These are phyloP conservation scores for Punica granatum DNA, from an alignment of 345 rosid species.

Conservation along the genomic window DNA sequence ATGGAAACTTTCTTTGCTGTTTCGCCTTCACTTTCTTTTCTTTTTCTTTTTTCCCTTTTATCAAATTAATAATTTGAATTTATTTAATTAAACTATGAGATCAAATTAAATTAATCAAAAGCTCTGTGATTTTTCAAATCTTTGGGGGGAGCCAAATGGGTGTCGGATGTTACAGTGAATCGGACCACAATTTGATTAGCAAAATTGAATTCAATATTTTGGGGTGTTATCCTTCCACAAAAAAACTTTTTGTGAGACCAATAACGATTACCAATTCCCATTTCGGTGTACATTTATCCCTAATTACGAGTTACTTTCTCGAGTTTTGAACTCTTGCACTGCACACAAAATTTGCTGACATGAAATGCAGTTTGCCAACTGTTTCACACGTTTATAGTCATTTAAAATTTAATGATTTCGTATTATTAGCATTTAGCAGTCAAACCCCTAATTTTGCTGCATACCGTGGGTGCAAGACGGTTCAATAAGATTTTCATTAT, in stretches of 20 bases:
- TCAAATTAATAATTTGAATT: not conserved
- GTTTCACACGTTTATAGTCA: too few relatives aligned
- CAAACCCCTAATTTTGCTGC: constrained; percentile 2
- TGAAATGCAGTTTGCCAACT: too few relatives aligned
- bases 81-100: not conserved
- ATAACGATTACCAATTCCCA: too few relatives aligned
- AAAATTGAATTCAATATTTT: not conserved
- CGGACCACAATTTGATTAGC: constrained; percentile 18
- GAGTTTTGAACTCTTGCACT: too few relatives aligned
- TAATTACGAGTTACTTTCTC: too few relatives aligned
- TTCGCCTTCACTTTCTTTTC: constrained; percentile 17
- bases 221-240: not conserved
- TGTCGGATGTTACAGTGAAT: constrained; percentile 30
- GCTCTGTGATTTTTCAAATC: not conserved
- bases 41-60: not conserved
- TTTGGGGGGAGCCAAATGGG: not conserved
- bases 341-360: too few relatives aligned
- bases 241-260: too few relatives aligned
- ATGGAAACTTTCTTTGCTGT: constrained; percentile 29
- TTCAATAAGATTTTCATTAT: too few relatives aligned
- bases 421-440: constrained; percentile 12
- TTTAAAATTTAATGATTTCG: constrained; percentile 2
- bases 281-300: too few relatives aligned
- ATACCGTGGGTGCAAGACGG: too few relatives aligned
- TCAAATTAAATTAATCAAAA: not conserved